Evolutionary conservation across 139 green algal genomes (phyloP).

Genomic region (Volvox africanus): DNA sequence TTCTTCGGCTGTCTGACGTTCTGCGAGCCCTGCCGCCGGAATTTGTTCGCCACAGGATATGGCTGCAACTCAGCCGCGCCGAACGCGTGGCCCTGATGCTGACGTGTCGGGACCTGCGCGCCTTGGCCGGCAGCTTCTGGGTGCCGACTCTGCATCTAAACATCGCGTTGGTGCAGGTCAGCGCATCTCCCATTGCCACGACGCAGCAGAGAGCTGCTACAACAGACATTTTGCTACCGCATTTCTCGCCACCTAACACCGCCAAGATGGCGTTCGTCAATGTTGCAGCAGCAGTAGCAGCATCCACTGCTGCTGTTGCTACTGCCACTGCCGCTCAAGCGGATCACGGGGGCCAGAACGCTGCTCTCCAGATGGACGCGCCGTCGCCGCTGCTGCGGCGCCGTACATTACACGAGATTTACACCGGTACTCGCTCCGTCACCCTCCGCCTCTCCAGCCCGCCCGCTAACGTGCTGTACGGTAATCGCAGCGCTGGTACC

Average conservation of each 20-base stretch:
- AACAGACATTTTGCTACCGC: background rate
- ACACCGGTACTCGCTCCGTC: background rate
- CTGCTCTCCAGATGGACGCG: background rate
- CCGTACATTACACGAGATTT: background rate
- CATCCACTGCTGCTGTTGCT: background rate
- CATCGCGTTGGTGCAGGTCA: background rate
- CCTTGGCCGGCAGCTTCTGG: background rate
- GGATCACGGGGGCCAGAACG: too few species aligned
- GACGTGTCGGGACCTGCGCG: background rate
- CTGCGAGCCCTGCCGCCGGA: slow-evolving; percentile 11
- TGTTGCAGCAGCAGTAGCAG: background rate
- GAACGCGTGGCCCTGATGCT: slow-evolving; percentile 8
- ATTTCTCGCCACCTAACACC: too few species aligned
- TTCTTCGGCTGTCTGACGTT: background rate
- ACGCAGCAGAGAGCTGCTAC: background rate
- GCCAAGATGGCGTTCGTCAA: too few species aligned
- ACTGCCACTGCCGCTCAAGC: too few species aligned
- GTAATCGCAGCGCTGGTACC: too few species aligned
- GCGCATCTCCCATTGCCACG: background rate
- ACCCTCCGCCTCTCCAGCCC: background rate
- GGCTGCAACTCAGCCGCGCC: background rate
- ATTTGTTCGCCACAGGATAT: background rate
- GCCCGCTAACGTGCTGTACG: too few species aligned
- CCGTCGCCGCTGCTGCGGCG: background rate
- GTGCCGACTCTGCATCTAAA: background rate